Evolutionary conservation across 1,284 basidiomycete genomes (phyloP).

Genomic region (Leccinum solheimii): DNA sequence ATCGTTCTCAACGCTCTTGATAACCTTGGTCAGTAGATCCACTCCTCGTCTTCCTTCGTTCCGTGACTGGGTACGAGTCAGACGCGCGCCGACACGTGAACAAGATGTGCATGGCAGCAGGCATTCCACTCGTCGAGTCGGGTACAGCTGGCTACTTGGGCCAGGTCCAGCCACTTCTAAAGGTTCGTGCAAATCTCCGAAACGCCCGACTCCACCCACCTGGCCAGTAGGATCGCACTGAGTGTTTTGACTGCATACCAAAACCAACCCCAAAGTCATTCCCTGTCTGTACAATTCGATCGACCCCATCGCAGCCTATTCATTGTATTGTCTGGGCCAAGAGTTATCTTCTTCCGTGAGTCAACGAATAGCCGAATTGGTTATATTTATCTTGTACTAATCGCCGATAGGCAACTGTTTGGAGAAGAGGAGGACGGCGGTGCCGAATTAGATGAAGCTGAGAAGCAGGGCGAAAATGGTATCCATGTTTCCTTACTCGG

Average conservation of each 20-base stretch:
- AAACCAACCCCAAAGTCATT: conserved; percentile 93
- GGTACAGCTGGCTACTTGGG: conserved; percentile 97
- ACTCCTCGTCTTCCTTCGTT: not conserved
- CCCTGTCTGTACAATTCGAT: conserved; percentile 98
- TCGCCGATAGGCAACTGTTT: conserved; percentile 78
- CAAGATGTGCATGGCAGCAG: conserved; percentile 93
- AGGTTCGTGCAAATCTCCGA: conserved; percentile 43
- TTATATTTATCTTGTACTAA: not conserved
- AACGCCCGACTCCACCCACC: conserved; percentile 2
- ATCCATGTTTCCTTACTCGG: not conserved
- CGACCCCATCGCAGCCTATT: conserved; percentile 95
- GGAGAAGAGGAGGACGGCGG: conserved; percentile 85
- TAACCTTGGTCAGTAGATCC: conserved; percentile 76
- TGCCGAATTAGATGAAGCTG: conserved; percentile 81
- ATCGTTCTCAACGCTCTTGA: conserved; percentile 96
- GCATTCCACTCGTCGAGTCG: conserved; percentile 91
- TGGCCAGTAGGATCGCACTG: conserved; percentile 66
- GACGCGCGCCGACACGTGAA: conserved; percentile 94
- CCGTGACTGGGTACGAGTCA: conserved; percentile 27
- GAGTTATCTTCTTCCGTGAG: conserved; percentile 92
- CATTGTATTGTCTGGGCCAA: conserved; percentile 99
- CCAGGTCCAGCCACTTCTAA: conserved; percentile 75
- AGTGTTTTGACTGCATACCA: conserved; percentile 90
- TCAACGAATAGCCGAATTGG: conserved; percentile 4
- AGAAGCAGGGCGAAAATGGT: conserved; percentile 89